These are phyloP conservation scores for Enterospora canceri DNA, from an alignment of 371 early-diverging fungal genomes.

Conservation along the genomic window DNA sequence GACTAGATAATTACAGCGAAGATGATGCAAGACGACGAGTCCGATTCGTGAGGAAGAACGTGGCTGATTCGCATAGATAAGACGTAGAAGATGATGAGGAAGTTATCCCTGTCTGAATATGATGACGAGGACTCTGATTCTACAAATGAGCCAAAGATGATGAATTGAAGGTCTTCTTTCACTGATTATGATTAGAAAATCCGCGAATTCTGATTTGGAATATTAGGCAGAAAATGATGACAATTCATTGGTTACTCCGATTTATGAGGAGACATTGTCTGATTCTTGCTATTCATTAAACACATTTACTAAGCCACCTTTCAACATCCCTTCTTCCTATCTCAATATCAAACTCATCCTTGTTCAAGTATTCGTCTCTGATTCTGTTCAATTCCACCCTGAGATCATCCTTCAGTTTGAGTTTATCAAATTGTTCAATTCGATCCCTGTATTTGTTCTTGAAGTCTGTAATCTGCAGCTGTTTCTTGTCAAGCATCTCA, in stretches of 20 bases:
- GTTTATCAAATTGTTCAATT: conserved; percentile 65
- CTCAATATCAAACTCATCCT: no score
- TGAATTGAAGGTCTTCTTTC: no score
- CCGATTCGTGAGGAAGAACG: no score
- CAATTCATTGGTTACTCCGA: not conserved
- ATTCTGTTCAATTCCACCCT: no score
- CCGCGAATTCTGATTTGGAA: no score
- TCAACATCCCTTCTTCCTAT: no score
- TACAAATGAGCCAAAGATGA: no score
- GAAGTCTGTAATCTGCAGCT: conserved; percentile 78
- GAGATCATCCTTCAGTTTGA: no score
- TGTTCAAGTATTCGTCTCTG: not conserved
- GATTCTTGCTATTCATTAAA: not conserved
- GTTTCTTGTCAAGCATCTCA: conserved; percentile 75
- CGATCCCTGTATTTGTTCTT: conserved; percentile 79
- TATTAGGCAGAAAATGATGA: not conserved
- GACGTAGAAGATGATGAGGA: conserved; percentile 5
- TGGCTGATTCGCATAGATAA: not conserved
- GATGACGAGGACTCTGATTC: conserved; percentile 15
- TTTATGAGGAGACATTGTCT: not conserved
- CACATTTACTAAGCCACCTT: no score
- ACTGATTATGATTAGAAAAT: no score
- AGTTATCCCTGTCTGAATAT: conserved; percentile 37
- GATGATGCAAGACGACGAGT: not conserved
- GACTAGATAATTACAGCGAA: not conserved